Percentiles rank a stretch among this genome's conserved stretches.
Evolutionary conservation across 1,139 yeast genomes (phyloP).

Genomic region (Yamadazyma aaseri): DNA sequence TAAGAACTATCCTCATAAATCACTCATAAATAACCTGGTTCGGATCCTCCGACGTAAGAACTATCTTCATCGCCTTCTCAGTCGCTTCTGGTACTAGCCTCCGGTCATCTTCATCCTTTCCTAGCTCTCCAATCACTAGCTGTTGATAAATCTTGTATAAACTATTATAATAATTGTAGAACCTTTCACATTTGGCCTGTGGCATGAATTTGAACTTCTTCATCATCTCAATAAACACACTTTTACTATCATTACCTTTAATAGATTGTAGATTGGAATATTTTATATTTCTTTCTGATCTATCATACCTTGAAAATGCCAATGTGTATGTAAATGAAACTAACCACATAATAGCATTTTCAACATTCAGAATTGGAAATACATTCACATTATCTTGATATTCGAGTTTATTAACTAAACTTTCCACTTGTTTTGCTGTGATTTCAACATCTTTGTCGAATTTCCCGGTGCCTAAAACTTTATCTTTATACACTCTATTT

Average conservation of each 20-base stretch:
- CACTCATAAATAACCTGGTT: conserved; percentile 28
- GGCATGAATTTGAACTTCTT: conserved; percentile 60
- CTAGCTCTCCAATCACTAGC: conserved; percentile 27
- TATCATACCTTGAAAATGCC: conserved; percentile 53
- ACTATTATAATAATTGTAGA: conserved; percentile 35
- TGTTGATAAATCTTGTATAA: conserved; percentile 36
- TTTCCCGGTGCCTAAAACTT: conserved; percentile 27
- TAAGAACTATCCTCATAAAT: no score
- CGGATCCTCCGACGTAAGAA: conserved; percentile 53
- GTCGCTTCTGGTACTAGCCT: conserved; percentile 32
- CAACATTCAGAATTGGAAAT: conserved; percentile 43
- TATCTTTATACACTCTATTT: conserved; percentile 44
- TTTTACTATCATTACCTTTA: conserved; percentile 46
- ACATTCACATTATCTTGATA: conserved; percentile 39
- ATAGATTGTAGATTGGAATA: conserved; percentile 55
- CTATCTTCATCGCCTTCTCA: conserved; percentile 43
- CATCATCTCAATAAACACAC: conserved; percentile 48
- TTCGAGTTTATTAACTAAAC: conserved; percentile 27
- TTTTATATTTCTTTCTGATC: conserved; percentile 50
- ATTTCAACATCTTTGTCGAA: conserved; percentile 19
- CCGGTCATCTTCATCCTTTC: conserved; percentile 27
- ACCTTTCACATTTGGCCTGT: conserved; percentile 35
- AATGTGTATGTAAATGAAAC: conserved; percentile 57
- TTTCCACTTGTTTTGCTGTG: conserved; percentile 38
- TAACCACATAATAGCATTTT: conserved; percentile 55